phyloP scores from a whole-genome alignment of 1,284 basidiomycete genomes.

The Austroboletus novae-zelandiae region DNA sequence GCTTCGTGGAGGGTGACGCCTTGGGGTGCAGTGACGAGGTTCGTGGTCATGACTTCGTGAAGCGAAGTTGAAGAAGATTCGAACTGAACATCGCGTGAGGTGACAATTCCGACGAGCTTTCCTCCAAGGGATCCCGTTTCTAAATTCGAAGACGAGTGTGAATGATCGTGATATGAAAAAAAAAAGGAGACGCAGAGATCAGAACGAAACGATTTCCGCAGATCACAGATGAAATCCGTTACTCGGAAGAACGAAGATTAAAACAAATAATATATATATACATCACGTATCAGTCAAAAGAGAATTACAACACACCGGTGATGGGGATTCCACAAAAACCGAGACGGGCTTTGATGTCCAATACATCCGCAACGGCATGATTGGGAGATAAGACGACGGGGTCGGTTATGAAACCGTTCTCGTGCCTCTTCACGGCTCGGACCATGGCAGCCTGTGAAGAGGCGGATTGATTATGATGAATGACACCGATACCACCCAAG shows the following conservation, averaged over 20 bases:
- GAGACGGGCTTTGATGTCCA: conserved; percentile 89
- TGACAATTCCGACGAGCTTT: conserved; percentile 96
- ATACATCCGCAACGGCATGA: conserved; percentile 84
- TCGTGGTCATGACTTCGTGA: conserved; percentile 88
- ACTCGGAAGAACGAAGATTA: conserved; percentile 90
- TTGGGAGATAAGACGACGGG: conserved; percentile 84
- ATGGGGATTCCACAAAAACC: conserved; percentile 99
- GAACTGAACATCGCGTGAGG: conserved; percentile 96
- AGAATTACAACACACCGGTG: conserved; percentile 66
- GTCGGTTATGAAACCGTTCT: conserved; percentile 98
- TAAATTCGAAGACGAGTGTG: conserved; percentile 35
- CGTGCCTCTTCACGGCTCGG: conserved; percentile 95
- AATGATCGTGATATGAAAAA: conserved; percentile 14
- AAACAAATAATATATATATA: conserved; percentile 51
- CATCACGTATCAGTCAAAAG: conserved; percentile 19
- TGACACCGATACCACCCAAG: conserved; percentile 96
- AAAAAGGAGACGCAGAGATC: conserved; percentile 14
- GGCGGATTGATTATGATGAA: conserved; percentile 95
- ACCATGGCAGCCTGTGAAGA: conserved; percentile 95
- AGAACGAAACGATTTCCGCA: conserved; percentile 58
- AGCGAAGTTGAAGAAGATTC: conserved; percentile 68
- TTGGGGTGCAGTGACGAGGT: conserved; percentile 78
- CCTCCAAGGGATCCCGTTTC: conserved; percentile 87
- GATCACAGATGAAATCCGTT: conserved; percentile 65
- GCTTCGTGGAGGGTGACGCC: conserved; percentile 91